Evolutionary conservation across 306 rosid species (phyloP).

Genomic region (Sicyos edulis): DNA sequence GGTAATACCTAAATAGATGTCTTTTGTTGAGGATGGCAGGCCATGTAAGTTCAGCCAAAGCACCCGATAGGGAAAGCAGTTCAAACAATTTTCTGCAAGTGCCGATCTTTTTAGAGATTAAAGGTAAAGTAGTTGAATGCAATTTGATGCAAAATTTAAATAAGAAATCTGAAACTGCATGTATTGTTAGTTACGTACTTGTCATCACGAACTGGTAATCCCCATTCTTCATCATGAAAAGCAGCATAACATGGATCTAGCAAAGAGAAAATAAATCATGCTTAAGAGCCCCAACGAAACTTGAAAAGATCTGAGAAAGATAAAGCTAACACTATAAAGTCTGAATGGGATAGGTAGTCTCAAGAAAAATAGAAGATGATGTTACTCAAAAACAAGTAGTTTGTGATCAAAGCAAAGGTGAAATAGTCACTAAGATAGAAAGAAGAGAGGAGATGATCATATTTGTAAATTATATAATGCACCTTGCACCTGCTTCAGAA

Average conservation of each 20-base stretch:
- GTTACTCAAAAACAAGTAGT: not conserved
- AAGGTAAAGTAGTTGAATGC: slow-evolving; percentile 10
- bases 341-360: not conserved
- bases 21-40: slow-evolving; percentile 58
- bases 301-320: slow-evolving; percentile 8
- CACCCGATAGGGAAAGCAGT: slow-evolving; percentile 69
- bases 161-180: slow-evolving; percentile 22
- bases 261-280: slow-evolving; percentile 22
- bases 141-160: slow-evolving; percentile 25
- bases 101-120: slow-evolving; percentile 15
- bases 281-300: not conserved
- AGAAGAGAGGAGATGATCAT: not conserved
- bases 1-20: slow-evolving; percentile 51
- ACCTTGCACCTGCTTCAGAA: not conserved
- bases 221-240: slow-evolving; percentile 73
- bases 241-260: slow-evolving; percentile 52
- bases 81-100: slow-evolving; percentile 58
- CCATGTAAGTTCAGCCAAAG: slow-evolving; percentile 74
- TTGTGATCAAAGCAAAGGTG: not conserved
- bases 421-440: not conserved
- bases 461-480: not conserved
- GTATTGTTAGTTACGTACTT: slow-evolving; percentile 42
- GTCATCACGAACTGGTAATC: slow-evolving; percentile 65
- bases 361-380: not conserved
- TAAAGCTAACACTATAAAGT: not conserved